Conservation (phyloP, 805 yeast genomes). For the Ascoidea asiatica region DNA sequence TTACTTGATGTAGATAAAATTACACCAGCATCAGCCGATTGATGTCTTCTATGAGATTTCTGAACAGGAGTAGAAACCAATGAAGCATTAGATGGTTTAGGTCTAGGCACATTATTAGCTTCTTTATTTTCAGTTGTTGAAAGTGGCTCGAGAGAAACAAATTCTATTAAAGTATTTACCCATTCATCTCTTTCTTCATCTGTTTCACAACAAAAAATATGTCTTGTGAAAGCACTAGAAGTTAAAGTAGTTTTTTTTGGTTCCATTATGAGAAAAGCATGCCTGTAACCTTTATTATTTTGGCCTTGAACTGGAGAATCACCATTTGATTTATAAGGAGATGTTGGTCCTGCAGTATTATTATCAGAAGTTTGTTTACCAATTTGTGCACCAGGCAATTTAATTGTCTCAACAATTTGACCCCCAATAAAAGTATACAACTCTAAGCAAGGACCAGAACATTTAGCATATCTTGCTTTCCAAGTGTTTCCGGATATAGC, state of each 20-base stretch:
- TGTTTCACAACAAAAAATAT: conserved; percentile 67
- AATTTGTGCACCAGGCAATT: conserved; percentile 36
- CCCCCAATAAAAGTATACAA: conserved; percentile 48
- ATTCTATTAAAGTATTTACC: conserved; percentile 35
- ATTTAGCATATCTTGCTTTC: conserved; percentile 58
- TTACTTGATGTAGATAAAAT: conserved; percentile 1
- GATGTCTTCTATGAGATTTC: neutral
- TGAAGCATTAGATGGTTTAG: neutral
- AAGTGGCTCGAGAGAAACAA: conserved; percentile 9
- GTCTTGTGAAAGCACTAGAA: conserved; percentile 26
- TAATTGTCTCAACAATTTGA: conserved; percentile 35
- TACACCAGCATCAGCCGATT: neutral
- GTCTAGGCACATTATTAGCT: conserved; percentile 3
- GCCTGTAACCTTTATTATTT: conserved; percentile 30
- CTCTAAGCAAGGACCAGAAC: conserved; percentile 44
- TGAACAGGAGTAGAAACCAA: neutral
- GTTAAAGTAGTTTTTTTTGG: conserved; percentile 19
- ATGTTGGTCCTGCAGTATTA: conserved; percentile 25
- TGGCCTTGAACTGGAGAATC: conserved; percentile 15
- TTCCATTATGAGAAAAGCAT: conserved; percentile 46
- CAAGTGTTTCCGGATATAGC: conserved; percentile 45
- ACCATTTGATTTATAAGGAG: conserved; percentile 15
- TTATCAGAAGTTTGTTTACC: conserved; percentile 30
- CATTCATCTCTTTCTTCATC: conserved; percentile 65
- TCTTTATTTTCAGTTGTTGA: neutral